Percentiles rank a stretch among this genome's conserved stretches.
Conservation (phyloP, 495 filamentous ascomycete species). For the Aspergillus panamensis region DNA sequence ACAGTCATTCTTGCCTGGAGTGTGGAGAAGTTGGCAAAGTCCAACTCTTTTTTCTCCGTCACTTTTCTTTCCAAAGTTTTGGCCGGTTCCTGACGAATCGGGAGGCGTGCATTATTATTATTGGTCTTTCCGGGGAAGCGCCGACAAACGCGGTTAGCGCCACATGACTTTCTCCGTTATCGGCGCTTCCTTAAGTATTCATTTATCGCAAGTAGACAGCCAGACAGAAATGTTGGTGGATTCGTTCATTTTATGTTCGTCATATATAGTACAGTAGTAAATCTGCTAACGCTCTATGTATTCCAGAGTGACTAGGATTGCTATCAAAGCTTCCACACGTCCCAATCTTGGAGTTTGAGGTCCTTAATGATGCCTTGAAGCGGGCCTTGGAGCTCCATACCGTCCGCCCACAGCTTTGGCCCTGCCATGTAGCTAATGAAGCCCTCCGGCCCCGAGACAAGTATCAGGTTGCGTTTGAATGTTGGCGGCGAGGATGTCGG, state of each 20-base stretch:
- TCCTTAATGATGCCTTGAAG: slow-evolving; percentile 53
- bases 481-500: slow-evolving; percentile 16
- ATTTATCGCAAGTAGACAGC: neutral
- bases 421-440: slow-evolving; percentile 80
- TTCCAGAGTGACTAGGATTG: slow-evolving; percentile 32
- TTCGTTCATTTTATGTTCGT: neutral
- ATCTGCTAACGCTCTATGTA: neutral
- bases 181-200: neutral
- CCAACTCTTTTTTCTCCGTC: neutral
- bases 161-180: slow-evolving; percentile 12
- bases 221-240: neutral
- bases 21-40: slow-evolving; percentile 4
- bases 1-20: slow-evolving; percentile 14
- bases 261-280: neutral
- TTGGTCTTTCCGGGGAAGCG: slow-evolving; percentile 25
- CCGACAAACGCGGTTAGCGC: slow-evolving; percentile 4
- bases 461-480: slow-evolving; percentile 54
- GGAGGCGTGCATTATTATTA: slow-evolving; percentile 35
- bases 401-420: slow-evolving; percentile 66
- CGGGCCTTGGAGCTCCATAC: slow-evolving; percentile 68
- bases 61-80: neutral
- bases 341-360: slow-evolving; percentile 53
- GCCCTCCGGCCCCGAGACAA: slow-evolving; percentile 86
- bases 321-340: slow-evolving; percentile 59
- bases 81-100: slow-evolving; percentile 14